phyloP scores from a whole-genome alignment of 192 early-diverging fungal genomes.

The Linnemannia exigua region DNA sequence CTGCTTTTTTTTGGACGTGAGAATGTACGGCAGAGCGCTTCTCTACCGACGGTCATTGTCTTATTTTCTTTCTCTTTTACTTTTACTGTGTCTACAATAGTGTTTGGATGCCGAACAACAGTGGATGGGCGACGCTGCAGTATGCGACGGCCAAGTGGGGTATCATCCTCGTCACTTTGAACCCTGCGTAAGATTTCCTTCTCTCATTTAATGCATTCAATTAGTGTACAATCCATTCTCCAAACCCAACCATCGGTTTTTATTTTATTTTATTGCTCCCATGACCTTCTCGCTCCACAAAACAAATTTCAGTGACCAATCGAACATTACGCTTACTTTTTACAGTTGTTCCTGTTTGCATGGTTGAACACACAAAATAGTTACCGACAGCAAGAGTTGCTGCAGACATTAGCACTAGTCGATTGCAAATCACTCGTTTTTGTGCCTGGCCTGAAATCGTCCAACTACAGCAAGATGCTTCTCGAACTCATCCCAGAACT shows the following conservation, averaged over 20 bases:
- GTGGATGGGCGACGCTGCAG: constrained; percentile 62
- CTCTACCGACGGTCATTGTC: background rate
- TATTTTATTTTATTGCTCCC: background rate
- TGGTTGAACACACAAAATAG: background rate
- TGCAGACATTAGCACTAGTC: constrained; percentile 63
- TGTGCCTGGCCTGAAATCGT: constrained; percentile 52
- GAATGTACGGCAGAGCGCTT: too few relatives aligned
- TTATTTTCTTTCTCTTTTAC: background rate
- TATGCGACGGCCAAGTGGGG: constrained; percentile 67
- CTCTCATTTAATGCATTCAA: too few relatives aligned
- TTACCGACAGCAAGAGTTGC: constrained; percentile 56
- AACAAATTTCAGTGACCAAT: background rate
- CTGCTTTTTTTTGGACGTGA: too few relatives aligned
- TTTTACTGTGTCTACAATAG: constrained; percentile 15
- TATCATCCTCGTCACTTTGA: constrained; percentile 66
- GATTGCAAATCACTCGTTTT: constrained; percentile 57
- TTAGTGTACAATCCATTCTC: background rate
- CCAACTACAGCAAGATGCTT: constrained; percentile 63
- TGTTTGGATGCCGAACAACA: constrained; percentile 66
- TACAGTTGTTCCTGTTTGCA: background rate
- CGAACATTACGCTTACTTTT: background rate
- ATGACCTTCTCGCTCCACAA: constrained; percentile 1
- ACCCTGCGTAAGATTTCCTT: constrained; percentile 55
- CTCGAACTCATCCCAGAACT: constrained; percentile 56
- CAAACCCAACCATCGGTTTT: background rate